Percentiles rank a stretch among this genome's conserved stretches.
These are phyloP conservation scores for Boletus mariae DNA, from an alignment of 1,284 basidiomycete genomes.

Conservation along the genomic window DNA sequence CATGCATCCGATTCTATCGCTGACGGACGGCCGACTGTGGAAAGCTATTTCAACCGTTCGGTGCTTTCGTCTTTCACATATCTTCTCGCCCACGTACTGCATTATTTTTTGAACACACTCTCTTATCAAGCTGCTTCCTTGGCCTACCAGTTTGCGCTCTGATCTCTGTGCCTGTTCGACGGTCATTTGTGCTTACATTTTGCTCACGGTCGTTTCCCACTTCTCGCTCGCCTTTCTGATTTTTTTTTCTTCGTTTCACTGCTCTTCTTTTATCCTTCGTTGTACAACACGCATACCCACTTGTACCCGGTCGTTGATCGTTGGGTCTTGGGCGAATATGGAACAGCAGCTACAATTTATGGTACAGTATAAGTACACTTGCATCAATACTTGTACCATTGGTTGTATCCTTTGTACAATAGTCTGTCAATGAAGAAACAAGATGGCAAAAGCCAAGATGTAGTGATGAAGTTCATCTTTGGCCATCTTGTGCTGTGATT, in stretches of 20 bases:
- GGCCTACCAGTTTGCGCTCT: background rate
- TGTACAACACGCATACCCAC: constrained; percentile 17
- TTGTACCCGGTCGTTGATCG: constrained; percentile 12
- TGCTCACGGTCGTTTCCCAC: constrained; percentile 1
- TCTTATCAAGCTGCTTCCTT: background rate
- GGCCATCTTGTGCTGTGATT: too few relatives aligned
- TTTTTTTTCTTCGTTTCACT: background rate
- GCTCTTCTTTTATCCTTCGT: constrained; percentile 6
- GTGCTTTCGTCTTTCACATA: background rate
- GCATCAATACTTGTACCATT: constrained; percentile 19
- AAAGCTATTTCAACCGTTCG: background rate
- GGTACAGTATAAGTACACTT: constrained; percentile 14
- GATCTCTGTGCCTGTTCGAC: background rate
- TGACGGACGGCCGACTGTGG: constrained; percentile 1
- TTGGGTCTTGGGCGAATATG: background rate
- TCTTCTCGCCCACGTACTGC: background rate
- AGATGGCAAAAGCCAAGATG: background rate
- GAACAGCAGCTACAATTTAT: constrained; percentile 14
- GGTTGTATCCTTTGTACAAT: constrained; percentile 20
- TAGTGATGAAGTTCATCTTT: background rate
- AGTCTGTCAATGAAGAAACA: constrained; percentile 20
- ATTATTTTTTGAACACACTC: background rate
- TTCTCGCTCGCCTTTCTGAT: background rate
- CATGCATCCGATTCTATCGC: background rate
- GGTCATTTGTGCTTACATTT: constrained; percentile 9